phyloP scores from a whole-genome alignment of 1,139 yeast genomes.

The Saccharomycopsis crataegensis region DNA sequence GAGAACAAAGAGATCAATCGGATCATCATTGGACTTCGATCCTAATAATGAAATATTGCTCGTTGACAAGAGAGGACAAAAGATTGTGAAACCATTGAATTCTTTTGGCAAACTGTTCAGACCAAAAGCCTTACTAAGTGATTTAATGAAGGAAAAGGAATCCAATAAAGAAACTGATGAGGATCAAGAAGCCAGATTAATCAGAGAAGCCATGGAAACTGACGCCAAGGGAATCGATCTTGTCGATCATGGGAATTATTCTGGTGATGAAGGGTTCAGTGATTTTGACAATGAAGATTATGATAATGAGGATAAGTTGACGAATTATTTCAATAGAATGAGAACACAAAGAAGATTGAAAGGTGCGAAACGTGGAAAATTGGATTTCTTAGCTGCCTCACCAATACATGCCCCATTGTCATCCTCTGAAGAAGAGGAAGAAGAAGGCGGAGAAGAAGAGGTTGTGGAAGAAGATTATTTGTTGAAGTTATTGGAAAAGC shows the following conservation, averaged over 20 bases:
- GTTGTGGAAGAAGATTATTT: constrained; percentile 18
- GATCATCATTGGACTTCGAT: background rate
- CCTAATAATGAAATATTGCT: constrained; percentile 12
- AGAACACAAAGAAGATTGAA: constrained; percentile 1
- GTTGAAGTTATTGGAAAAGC: background rate
- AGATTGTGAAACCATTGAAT: constrained; percentile 3
- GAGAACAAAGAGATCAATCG: background rate
- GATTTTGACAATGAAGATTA: constrained; percentile 6
- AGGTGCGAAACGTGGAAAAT: background rate
- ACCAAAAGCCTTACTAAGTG: constrained; percentile 1
- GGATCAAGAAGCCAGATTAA: constrained; percentile 13
- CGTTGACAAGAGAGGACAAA: constrained; percentile 11
- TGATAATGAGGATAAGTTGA: constrained; percentile 1
- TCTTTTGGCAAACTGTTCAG: constrained; percentile 3
- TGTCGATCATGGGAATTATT: constrained; percentile 8
- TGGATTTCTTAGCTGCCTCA: background rate
- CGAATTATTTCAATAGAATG: constrained; percentile 7
- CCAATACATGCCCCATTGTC: background rate
- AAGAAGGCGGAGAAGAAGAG: background rate
- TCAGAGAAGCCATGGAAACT: constrained; percentile 19
- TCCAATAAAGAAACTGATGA: constrained; percentile 2
- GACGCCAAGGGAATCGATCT: background rate
- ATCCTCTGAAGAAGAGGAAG: background rate
- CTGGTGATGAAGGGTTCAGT: constrained; percentile 15
- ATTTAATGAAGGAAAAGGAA: background rate